Conservation (phyloP, 108 stramenopile species). For the Aurantiochytrium sp. region DNA sequence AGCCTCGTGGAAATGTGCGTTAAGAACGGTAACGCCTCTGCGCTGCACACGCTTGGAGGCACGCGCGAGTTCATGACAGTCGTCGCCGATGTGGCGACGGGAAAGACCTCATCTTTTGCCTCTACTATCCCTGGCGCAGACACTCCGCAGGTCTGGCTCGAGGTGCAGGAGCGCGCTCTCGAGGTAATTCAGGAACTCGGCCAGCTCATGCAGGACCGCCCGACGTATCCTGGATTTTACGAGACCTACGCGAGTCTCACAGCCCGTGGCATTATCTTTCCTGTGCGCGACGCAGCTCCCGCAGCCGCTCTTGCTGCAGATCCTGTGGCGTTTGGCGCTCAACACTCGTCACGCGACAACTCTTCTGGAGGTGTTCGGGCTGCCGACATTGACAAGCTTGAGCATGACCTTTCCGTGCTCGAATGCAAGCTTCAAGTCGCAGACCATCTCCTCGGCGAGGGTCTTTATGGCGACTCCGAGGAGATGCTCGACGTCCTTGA, state of each 20-base stretch:
- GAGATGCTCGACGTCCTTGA: neutral
- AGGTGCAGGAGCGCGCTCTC: neutral
- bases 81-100: neutral
- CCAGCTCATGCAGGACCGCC: neutral
- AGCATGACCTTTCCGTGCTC: neutral
- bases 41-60: neutral
- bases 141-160: neutral
- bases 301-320: neutral
- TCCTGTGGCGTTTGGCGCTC: neutral
- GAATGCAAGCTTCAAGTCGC: neutral
- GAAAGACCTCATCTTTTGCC: neutral
- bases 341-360: neutral
- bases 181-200: neutral
- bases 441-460: neutral
- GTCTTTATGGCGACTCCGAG: neutral
- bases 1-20: neutral
- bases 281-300: neutral
- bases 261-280: neutral
- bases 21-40: neutral
- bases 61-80: neutral
- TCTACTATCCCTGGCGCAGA: neutral
- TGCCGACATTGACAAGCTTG: constrained; percentile 1
- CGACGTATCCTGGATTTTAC: neutral
- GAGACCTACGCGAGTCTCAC: neutral
- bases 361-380: neutral